phyloP scores from a whole-genome alignment of 371 early-diverging fungal genomes.

The Syncephalis fuscata region DNA sequence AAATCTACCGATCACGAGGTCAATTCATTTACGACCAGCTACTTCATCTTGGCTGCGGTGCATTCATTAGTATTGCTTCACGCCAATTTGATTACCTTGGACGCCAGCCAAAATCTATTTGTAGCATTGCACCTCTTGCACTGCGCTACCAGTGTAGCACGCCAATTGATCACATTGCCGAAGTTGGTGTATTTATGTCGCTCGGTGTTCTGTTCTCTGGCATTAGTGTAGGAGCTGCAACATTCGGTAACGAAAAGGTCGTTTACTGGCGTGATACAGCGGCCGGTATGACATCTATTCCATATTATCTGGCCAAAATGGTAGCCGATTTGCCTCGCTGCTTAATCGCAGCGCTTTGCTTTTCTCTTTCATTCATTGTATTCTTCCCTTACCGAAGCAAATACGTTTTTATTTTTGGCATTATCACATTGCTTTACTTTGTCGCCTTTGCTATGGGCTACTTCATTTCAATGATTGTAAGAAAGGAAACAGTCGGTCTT shows the following conservation, averaged over 20 bases:
- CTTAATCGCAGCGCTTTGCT: slow-evolving; percentile 26
- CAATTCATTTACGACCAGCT: slow-evolving; percentile 27
- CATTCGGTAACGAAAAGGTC: slow-evolving; percentile 28
- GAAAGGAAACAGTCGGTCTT: slow-evolving; percentile 13
- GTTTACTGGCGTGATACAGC: slow-evolving; percentile 33
- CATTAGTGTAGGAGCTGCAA: slow-evolving; percentile 13
- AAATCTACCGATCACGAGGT: slow-evolving; percentile 21
- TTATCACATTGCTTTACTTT: slow-evolving; percentile 14
- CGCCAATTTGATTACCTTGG: slow-evolving; percentile 5
- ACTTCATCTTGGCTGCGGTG: slow-evolving; percentile 26
- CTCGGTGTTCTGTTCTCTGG: slow-evolving; percentile 5
- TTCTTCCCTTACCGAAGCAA: slow-evolving; percentile 23
- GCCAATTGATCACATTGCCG: slow-evolving; percentile 3
- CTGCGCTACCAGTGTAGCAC: background rate
- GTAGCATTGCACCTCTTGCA: slow-evolving; percentile 1
- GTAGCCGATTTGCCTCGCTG: slow-evolving; percentile 30
- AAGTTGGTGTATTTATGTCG: slow-evolving; percentile 1
- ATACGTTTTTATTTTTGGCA: slow-evolving; percentile 10
- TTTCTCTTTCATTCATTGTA: slow-evolving; percentile 21
- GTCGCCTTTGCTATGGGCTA: slow-evolving; percentile 21
- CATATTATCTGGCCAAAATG: slow-evolving; percentile 28
- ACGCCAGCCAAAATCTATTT: slow-evolving; percentile 2
- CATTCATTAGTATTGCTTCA: slow-evolving; percentile 1
- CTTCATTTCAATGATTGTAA: slow-evolving; percentile 18
- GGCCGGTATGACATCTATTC: slow-evolving; percentile 21